A percentile compares a stretch with the other conserved stretches of the same genome.
These are phyloP conservation scores for Backusella australiensis DNA, from an alignment of 192 early-diverging fungal species.

Conservation along the genomic window DNA sequence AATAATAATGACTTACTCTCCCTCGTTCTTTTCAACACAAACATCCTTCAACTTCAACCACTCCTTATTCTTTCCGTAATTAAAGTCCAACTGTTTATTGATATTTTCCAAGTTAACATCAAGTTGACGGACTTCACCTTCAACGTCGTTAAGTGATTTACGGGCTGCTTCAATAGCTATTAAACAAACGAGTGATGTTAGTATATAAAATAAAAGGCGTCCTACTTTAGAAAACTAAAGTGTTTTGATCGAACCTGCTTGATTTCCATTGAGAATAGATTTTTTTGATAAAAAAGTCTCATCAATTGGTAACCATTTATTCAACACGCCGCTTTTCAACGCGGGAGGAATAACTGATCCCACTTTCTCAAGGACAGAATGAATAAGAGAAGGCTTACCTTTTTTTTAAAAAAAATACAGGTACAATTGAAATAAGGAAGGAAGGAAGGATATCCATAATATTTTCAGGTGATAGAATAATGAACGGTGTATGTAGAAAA, in stretches of 20 bases:
- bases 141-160: constrained; percentile 23
- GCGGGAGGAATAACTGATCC: constrained; percentile 6
- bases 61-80: constrained; percentile 71
- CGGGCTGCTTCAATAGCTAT: constrained; percentile 30
- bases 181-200: background rate
- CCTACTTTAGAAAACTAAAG: constrained; percentile 25
- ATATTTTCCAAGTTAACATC: constrained; percentile 42
- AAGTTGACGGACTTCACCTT: constrained; percentile 26
- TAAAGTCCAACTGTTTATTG: constrained; percentile 51
- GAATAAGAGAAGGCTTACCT: constrained; percentile 9
- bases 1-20: constrained; percentile 52
- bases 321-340: background rate
- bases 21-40: constrained; percentile 68
- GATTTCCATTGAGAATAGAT: constrained; percentile 5
- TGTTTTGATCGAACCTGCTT: constrained; percentile 21
- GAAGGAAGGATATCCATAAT: background rate
- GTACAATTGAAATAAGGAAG: background rate
- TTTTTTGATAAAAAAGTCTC: background rate
- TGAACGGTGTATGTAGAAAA: background rate
- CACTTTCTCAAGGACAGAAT: constrained; percentile 9
- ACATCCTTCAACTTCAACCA: constrained; percentile 66
- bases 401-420: background rate
- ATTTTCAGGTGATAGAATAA: background rate
- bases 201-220: constrained; percentile 1
- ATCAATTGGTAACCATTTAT: constrained; percentile 1